Base-by-base conservation (phyloP, 352 stramenopile species). In the Globisporangium yorkense region DNA sequence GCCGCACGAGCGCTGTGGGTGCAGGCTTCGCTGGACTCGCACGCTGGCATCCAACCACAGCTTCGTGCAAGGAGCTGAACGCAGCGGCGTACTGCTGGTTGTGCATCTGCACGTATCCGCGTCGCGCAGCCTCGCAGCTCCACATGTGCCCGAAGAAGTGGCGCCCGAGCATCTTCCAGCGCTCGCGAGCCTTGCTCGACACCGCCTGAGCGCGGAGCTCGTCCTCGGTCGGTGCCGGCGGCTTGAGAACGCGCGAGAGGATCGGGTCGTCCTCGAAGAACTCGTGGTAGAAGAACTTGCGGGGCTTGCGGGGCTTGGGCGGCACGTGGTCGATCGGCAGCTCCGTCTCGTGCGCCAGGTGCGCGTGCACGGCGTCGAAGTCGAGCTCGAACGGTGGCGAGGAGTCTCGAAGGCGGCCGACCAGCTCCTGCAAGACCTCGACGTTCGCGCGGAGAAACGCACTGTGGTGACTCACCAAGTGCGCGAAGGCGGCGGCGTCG, bases 211-310 rank as follows among this genome's bases (percentile, higher is more conserved):
- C 29, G 57, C 61, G 15, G 43, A 46, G 7, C 61, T 54, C 57
- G 65, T 72, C 13, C 45, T 48, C 16, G 37, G 31, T 41, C 24
- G 40, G n/a, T 5, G 48, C 24, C 15, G 61, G 37, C 18, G 50
- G 4, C 16, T 47, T 16, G 2, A 27, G 20, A 13, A 12, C 24
- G 6, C 29, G 44, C 16, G 57, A 44, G 43, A 86, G 62, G 20
- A 87, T 74, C 0, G 68, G 67, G 43, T 88, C 76, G 18, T 83
- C 68, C 59, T 88, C 74, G 51, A 84, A 87, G 54, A 84, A 88
- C 51, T 88, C 76, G 48, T 88, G 78, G 53, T 87, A 88, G 59
- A 88, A 88, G 54, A 88, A 88, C 45, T 69, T 68, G 6, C 72
- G 72, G 8, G 61, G 65, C 31, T 74, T 79, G 4, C 72, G 64